A percentile compares a stretch with the other conserved stretches of the same genome.
phyloP scores from a whole-genome alignment of 176 grass and related monocot genomes.

The Tillandsia leiboldiana region DNA sequence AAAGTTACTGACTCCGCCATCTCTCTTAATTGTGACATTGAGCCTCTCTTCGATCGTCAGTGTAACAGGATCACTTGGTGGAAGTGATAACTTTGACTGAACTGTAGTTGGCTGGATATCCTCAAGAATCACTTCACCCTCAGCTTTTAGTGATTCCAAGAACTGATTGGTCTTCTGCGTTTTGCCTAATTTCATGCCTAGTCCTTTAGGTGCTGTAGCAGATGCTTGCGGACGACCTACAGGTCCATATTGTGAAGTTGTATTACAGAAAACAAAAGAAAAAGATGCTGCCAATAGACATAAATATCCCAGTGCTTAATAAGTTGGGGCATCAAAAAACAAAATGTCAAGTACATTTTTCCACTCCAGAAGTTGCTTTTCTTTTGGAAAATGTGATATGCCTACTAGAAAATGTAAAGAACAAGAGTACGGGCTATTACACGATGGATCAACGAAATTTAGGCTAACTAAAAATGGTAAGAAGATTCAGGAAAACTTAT shows the following conservation, averaged over 20 bases:
- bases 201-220: constrained; percentile 43
- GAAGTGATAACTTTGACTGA: constrained; percentile 44
- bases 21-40: constrained; percentile 52
- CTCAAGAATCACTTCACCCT: constrained; percentile 82
- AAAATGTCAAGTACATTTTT: background rate
- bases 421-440: too few species aligned
- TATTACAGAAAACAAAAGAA: constrained; percentile 10
- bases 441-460: too few species aligned
- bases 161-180: constrained; percentile 54
- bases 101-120: constrained; percentile 40
- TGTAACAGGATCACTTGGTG: constrained; percentile 65
- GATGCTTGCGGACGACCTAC: constrained; percentile 41
- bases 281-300: background rate
- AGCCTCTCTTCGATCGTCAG: constrained; percentile 82
- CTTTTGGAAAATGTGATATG: too few species aligned
- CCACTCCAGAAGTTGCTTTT: too few species aligned
- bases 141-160: constrained; percentile 65
- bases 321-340: background rate
- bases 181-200: constrained; percentile 70
- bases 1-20: constrained; percentile 64
- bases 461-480: too few species aligned
- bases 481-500: too few species aligned
- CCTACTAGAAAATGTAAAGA: too few species aligned
- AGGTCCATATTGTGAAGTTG: constrained; percentile 6
- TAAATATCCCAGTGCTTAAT: background rate